Conservation (phyloP, 208 protist species). For the Trypanosoma theileri region DNA sequence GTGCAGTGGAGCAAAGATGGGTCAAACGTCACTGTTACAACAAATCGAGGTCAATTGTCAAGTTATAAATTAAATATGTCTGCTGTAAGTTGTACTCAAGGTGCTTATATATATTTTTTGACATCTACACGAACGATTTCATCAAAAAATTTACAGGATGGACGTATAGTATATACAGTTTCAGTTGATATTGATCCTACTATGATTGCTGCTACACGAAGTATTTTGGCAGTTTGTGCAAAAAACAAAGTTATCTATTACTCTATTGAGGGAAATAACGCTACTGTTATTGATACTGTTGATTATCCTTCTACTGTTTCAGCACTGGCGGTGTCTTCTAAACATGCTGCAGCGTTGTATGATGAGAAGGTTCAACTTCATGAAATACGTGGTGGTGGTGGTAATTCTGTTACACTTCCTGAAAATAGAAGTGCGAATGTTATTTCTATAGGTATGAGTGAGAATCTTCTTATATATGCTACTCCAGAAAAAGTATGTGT, state of each 20-base stretch:
- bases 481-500: constrained; percentile 74
- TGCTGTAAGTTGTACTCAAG: constrained; percentile 70
- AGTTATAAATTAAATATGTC: constrained; percentile 83
- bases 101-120: constrained; percentile 79
- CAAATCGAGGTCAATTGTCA: constrained; percentile 71
- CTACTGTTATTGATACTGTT: constrained; percentile 45
- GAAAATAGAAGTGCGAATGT: constrained; percentile 60
- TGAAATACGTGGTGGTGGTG: constrained; percentile 61
- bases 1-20: constrained; percentile 89
- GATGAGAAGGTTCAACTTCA: constrained; percentile 88
- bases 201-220: constrained; percentile 82
- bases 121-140: constrained; percentile 82
- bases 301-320: constrained; percentile 80
- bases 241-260: constrained; percentile 90
- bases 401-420: constrained; percentile 53
- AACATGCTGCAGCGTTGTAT: constrained; percentile 84
- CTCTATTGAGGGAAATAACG: constrained; percentile 25
- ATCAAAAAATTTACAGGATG: constrained; percentile 81
- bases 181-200: constrained; percentile 84
- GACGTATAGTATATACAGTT: constrained; percentile 61
- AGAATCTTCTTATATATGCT: constrained; percentile 94
- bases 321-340: constrained; percentile 69
- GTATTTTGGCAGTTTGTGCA: constrained; percentile 78
- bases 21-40: constrained; percentile 81
- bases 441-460: constrained; percentile 83